Evolutionary conservation across 768 basidiomycete species (phyloP).

Genomic region (Boletus reticuloceps): DNA sequence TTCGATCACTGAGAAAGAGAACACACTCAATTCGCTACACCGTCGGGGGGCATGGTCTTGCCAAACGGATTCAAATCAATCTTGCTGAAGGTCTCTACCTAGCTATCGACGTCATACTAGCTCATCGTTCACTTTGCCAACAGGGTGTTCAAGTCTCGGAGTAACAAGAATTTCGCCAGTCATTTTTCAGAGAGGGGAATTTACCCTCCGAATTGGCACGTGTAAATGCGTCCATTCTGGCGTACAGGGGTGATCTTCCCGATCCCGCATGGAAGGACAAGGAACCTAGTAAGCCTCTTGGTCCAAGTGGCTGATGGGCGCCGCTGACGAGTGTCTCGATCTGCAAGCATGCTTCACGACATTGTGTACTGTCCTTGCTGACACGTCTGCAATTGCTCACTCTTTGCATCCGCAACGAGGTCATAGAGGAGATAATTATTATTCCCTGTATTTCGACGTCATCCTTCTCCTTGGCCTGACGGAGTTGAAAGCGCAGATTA

Average conservation of each 20-base stretch:
- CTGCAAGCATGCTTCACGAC: conserved; percentile 4
- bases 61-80: conserved; percentile 38
- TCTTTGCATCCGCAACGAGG: background rate
- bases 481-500: conserved; percentile 44
- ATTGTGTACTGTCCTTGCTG: conserved; percentile 11
- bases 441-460: conserved; percentile 29
- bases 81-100: conserved; percentile 26
- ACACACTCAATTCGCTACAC: conserved; percentile 13
- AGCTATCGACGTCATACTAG: too few species aligned
- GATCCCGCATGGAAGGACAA: conserved; percentile 14
- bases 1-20: conserved; percentile 36
- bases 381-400: conserved; percentile 7
- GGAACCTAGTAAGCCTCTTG: conserved; percentile 7
- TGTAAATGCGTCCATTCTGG: conserved; percentile 1
- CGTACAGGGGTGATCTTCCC: conserved; percentile 11
- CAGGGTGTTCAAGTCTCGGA: conserved; percentile 20
- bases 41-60: conserved; percentile 30
- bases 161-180: conserved; percentile 17
- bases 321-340: background rate
- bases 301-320: too few species aligned
- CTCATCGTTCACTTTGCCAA: background rate
- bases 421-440: conserved; percentile 5
- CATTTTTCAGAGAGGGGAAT: background rate
- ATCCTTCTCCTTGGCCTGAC: conserved; percentile 41
- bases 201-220: background rate